Conservation (phyloP, 176 grass and related monocot genomes). For the Eleusine indica region DNA sequence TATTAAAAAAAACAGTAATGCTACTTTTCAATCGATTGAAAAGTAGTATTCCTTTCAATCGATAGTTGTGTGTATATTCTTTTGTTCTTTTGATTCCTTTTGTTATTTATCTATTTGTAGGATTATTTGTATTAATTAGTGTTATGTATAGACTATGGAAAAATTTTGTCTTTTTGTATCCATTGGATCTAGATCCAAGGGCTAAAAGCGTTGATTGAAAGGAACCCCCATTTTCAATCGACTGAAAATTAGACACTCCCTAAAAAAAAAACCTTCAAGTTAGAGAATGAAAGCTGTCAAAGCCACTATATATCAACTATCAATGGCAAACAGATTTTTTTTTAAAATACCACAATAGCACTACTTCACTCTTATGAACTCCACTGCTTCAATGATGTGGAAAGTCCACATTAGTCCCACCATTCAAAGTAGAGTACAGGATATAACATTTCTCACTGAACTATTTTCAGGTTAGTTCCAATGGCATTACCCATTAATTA, state of each 20-base stretch:
- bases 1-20: neutral
- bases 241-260: too few species aligned
- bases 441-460: slow-evolving; percentile 11
- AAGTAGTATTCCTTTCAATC: too few species aligned
- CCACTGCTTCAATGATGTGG: neutral
- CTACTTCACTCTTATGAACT: neutral
- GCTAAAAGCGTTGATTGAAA: too few species aligned
- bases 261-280: neutral
- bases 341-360: neutral
- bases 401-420: neutral
- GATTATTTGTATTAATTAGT: too few species aligned
- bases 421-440: neutral
- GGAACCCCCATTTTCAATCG: too few species aligned
- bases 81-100: too few species aligned
- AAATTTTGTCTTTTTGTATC: too few species aligned
- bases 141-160: too few species aligned
- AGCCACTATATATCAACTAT: slow-evolving; percentile 25
- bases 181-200: too few species aligned
- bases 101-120: too few species aligned
- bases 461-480: neutral
- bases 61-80: too few species aligned
- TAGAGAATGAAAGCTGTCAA: neutral
- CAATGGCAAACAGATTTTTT: neutral
- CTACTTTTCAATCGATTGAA: too few species aligned
- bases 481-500: slow-evolving; percentile 2